Evolutionary conservation across 2,329 filamentous ascomycete genomes (phyloP).

Genomic region (Cercospora janseana): DNA sequence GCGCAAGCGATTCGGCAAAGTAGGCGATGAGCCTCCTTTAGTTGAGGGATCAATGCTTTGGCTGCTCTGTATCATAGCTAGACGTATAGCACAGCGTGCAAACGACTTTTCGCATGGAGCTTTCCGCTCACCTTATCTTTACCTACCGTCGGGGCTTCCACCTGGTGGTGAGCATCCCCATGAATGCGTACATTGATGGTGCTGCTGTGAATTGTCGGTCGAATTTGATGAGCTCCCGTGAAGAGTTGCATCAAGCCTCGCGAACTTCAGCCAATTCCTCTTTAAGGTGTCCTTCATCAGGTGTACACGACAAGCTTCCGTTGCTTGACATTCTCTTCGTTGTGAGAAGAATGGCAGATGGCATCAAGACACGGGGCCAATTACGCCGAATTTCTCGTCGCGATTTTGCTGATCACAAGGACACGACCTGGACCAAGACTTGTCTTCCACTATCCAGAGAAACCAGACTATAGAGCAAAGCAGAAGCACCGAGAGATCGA

Average conservation of each 20-base stretch:
- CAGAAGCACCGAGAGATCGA: not conserved
- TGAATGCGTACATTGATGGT: too few relatives aligned
- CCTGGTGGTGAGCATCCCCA: too few relatives aligned
- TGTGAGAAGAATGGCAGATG: slow-evolving; percentile 14
- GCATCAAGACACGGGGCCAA: slow-evolving; percentile 4
- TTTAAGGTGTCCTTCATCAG: too few relatives aligned
- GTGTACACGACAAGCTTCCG: too few relatives aligned
- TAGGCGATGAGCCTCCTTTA: not conserved
- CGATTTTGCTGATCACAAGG: slow-evolving; percentile 72
- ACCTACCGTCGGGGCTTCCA: too few relatives aligned
- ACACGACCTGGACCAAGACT: slow-evolving; percentile 77
- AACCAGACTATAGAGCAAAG: slow-evolving; percentile 6
- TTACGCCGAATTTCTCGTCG: slow-evolving; percentile 50
- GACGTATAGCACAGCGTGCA: not conserved
- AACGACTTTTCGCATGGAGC: not conserved
- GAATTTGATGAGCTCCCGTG: too few relatives aligned
- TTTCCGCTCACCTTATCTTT: too few relatives aligned
- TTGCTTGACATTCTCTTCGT: too few relatives aligned
- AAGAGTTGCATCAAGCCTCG: too few relatives aligned
- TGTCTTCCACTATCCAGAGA: slow-evolving; percentile 74
- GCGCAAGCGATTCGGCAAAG: not conserved
- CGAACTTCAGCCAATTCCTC: too few relatives aligned
- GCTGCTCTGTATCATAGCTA: slow-evolving; percentile 1
- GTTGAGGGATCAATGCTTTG: not conserved
- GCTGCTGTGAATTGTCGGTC: too few relatives aligned